phyloP scores from a whole-genome alignment of 1,284 basidiomycete genomes.

The Rhodotorula sp. region DNA sequence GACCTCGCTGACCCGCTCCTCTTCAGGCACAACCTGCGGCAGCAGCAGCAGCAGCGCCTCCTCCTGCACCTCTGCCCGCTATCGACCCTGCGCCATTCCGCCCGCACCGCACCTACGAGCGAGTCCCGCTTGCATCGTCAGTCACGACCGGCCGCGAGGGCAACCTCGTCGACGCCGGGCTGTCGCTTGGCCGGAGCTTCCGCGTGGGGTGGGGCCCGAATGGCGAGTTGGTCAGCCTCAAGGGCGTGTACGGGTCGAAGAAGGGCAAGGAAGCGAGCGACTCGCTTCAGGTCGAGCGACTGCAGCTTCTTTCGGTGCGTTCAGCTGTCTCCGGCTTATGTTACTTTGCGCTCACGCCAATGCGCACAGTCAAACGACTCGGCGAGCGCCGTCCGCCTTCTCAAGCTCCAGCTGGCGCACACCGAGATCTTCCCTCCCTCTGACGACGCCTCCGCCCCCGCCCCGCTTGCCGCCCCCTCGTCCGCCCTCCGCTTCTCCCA shows the following conservation, averaged over 20 bases:
- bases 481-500: conserved; percentile 75
- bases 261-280: neutral
- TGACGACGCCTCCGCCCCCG: conserved; percentile 49
- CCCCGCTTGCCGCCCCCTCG: conserved; percentile 60
- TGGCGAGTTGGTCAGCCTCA: neutral
- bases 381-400: conserved; percentile 63
- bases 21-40: neutral
- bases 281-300: conserved; percentile 18
- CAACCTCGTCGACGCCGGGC: conserved; percentile 72
- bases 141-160: conserved; percentile 66
- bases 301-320: conserved; percentile 34
- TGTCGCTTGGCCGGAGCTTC: conserved; percentile 84
- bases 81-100: conserved; percentile 33
- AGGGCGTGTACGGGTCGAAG: conserved; percentile 1
- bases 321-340: neutral
- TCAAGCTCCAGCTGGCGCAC: conserved; percentile 75
- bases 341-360: neutral
- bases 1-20: neutral
- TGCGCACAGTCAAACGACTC: conserved; percentile 52
- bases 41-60: neutral
- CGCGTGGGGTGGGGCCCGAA: conserved; percentile 83
- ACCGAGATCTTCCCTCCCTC: conserved; percentile 61
- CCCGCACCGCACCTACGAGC: conserved; percentile 68
- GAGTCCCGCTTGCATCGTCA: conserved; percentile 55
- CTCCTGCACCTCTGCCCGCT: conserved; percentile 15